These are phyloP conservation scores for Termitomyces sp. DNA, from an alignment of 768 basidiomycete genomes.

Conservation along the genomic window DNA sequence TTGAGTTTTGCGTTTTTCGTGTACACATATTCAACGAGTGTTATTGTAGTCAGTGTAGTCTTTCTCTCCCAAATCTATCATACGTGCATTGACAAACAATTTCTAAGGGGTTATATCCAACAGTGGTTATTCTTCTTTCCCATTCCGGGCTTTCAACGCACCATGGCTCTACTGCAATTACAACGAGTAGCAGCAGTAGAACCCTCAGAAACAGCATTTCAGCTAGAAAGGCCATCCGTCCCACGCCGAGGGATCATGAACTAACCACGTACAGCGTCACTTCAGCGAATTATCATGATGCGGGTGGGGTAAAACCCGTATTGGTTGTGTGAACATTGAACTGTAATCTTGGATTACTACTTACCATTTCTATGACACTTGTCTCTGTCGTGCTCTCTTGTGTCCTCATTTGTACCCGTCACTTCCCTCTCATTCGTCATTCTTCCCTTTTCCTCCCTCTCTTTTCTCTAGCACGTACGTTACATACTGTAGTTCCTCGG, in stretches of 20 bases:
- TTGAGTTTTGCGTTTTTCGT: conserved; percentile 1
- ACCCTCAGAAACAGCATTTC: background rate
- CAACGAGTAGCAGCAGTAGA: background rate
- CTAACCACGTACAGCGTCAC: background rate
- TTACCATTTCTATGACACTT: too few species aligned
- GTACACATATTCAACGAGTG: conserved; percentile 6
- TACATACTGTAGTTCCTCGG: too few species aligned
- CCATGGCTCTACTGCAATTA: background rate
- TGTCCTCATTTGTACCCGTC: too few species aligned
- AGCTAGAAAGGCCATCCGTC: background rate
- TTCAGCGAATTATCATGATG: background rate
- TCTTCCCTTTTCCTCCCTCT: too few species aligned
- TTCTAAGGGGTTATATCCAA: conserved; percentile 6
- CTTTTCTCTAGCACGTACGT: too few species aligned
- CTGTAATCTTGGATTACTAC: too few species aligned
- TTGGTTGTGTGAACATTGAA: background rate
- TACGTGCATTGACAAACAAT: background rate
- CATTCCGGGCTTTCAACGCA: background rate
- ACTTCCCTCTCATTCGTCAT: too few species aligned
- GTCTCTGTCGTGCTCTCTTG: too few species aligned
- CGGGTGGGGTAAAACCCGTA: background rate
- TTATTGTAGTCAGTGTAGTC: conserved; percentile 4
- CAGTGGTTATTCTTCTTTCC: background rate
- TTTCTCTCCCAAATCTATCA: background rate
- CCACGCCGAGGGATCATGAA: background rate